These are phyloP conservation scores for Darksidea phi DNA, from an alignment of 495 filamentous ascomycete genomes.

Conservation along the genomic window DNA sequence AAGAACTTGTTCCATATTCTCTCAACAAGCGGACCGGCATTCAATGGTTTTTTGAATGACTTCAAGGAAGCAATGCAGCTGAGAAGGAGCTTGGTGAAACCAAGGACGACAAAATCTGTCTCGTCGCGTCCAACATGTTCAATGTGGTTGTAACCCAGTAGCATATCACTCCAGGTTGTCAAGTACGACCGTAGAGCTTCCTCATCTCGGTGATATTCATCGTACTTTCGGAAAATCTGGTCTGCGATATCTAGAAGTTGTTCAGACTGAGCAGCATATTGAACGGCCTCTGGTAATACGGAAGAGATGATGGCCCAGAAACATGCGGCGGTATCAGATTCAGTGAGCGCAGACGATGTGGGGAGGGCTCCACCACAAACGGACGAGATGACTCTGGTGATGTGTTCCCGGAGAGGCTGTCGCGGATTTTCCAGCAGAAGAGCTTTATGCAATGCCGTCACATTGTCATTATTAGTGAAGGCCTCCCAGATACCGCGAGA, in stretches of 20 bases:
- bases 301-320: conserved; percentile 56
- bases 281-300: conserved; percentile 49
- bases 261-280: conserved; percentile 50
- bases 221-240: conserved; percentile 29
- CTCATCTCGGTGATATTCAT: conserved; percentile 32
- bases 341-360: conserved; percentile 18
- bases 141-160: conserved; percentile 50
- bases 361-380: conserved; percentile 31
- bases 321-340: conserved; percentile 43
- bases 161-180: conserved; percentile 32
- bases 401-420: conserved; percentile 41
- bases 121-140: conserved; percentile 53
- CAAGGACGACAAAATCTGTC: conserved; percentile 50
- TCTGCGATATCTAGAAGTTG: conserved; percentile 56
- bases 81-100: conserved; percentile 50
- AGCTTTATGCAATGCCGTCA: conserved; percentile 46
- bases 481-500: conserved; percentile 59
- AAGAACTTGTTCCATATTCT: conserved; percentile 66
- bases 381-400: conserved; percentile 43
- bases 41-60: conserved; percentile 37
- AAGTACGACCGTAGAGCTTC: conserved; percentile 26
- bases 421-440: conserved; percentile 47
- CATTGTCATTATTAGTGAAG: conserved; percentile 51
- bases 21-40: conserved; percentile 48
- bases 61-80: conserved; percentile 35